These are phyloP conservation scores for Akanthomyces muscarius DNA, from an alignment of 2,329 filamentous ascomycete species.

Conservation along the genomic window DNA sequence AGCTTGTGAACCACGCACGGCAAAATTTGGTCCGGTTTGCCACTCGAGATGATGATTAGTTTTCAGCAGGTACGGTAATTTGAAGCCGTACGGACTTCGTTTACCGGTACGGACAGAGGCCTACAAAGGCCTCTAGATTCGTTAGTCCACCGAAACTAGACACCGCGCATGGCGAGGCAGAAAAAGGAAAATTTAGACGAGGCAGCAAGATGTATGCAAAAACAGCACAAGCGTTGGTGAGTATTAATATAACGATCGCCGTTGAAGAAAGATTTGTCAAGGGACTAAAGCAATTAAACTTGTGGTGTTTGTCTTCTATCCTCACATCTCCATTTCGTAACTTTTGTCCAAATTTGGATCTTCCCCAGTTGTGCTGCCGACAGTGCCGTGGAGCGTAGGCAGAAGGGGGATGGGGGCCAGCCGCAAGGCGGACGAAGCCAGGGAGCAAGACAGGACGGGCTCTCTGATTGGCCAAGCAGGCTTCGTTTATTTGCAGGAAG, in stretches of 20 bases:
- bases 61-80: background rate
- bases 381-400: slow-evolving; percentile 1
- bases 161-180: background rate
- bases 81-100: background rate
- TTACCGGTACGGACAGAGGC: too few species aligned
- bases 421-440: background rate
- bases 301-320: background rate
- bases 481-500: background rate
- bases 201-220: slow-evolving; percentile 3
- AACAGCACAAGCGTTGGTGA: background rate
- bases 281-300: background rate
- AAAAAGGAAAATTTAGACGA: background rate
- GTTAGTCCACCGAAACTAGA: background rate
- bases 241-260: background rate
- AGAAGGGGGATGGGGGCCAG: background rate
- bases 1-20: too few species aligned
- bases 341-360: slow-evolving; percentile 11
- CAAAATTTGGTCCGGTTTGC: background rate
- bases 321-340: background rate
- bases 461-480: background rate
- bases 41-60: background rate
- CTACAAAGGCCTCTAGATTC: background rate
- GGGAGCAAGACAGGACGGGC: background rate
- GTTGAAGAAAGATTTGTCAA: too few species aligned
- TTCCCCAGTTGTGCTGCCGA: slow-evolving; percentile 1